These are phyloP conservation scores for Colletotrichum lentis DNA, from an alignment of 2,329 filamentous ascomycete species.

Conservation along the genomic window DNA sequence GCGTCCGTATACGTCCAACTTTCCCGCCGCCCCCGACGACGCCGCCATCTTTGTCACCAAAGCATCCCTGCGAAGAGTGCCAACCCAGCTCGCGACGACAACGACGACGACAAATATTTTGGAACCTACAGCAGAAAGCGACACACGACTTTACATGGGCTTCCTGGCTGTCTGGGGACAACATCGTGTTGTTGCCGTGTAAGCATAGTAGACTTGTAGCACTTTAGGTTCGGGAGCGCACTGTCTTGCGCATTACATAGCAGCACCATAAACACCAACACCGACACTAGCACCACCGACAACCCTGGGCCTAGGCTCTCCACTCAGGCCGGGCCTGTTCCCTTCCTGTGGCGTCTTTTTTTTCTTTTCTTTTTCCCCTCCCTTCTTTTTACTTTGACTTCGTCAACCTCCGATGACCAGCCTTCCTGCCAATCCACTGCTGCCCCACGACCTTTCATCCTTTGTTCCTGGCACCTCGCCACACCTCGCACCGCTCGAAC, in stretches of 20 bases:
- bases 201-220: no score
- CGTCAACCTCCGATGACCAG: conserved; percentile 3
- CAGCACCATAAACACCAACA: conserved; percentile 1
- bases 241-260: conserved; percentile 1
- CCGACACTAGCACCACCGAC: conserved; percentile 8
- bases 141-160: conserved; percentile 3
- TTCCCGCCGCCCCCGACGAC: background rate
- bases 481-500: conserved; percentile 5
- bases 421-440: conserved; percentile 26
- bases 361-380: no score
- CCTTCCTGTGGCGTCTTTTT: conserved; percentile 14
- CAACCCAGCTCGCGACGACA: conserved; percentile 9
- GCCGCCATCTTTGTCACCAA: background rate
- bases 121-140: background rate
- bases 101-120: conserved; percentile 12
- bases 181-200: background rate
- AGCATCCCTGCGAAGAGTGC: conserved; percentile 25
- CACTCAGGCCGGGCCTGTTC: conserved; percentile 16
- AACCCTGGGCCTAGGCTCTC: conserved; percentile 11
- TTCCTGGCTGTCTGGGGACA: background rate
- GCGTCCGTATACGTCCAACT: conserved; percentile 32
- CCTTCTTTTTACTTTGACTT: conserved; percentile 27
- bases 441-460: conserved; percentile 22
- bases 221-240: background rate
- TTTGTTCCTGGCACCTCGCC: conserved; percentile 25